A percentile compares a stretch with the other conserved stretches of the same genome.
Conservation (phyloP, 202 grass and related monocot genomes). For the Dendrocalamus latiflorus region DNA sequence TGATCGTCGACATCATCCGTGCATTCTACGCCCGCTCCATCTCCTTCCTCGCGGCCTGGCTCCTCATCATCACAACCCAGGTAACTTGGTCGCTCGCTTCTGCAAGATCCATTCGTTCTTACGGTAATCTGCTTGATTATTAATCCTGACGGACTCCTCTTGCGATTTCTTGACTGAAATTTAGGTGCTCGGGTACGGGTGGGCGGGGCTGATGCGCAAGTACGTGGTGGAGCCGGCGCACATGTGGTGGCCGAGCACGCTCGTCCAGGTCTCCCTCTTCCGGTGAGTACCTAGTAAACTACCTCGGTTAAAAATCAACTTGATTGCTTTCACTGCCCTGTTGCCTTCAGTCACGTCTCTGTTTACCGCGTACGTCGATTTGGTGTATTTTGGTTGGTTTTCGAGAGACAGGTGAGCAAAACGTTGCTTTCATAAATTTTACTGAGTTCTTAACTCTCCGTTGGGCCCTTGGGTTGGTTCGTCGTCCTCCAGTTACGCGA, state of each 20-base stretch:
- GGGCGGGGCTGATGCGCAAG: too few relatives aligned
- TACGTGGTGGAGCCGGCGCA: too few relatives aligned
- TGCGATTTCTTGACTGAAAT: background rate
- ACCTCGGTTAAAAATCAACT: background rate
- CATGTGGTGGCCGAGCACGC: too few relatives aligned
- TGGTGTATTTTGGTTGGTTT: slow-evolving; percentile 23
- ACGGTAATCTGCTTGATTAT: background rate
- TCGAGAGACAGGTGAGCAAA: background rate
- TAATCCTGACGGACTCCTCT: background rate
- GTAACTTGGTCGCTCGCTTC: background rate
- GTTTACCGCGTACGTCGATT: background rate
- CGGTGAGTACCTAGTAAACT: background rate
- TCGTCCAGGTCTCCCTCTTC: too few relatives aligned
- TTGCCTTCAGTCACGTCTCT: background rate
- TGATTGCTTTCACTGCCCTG: background rate
- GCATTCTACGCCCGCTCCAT: slow-evolving; percentile 56
- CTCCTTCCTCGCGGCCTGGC: slow-evolving; percentile 65
- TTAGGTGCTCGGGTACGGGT: too few relatives aligned
- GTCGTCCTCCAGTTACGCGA: background rate
- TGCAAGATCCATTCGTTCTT: background rate
- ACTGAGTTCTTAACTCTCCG: background rate
- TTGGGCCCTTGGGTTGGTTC: background rate
- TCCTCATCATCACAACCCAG: slow-evolving; percentile 78
- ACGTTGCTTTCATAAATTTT: background rate
- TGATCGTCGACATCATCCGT: slow-evolving; percentile 69